Percentiles rank a stretch among this genome's conserved stretches.
Conservation (phyloP, 768 basidiomycete genomes). For the Hericium coralloides region DNA sequence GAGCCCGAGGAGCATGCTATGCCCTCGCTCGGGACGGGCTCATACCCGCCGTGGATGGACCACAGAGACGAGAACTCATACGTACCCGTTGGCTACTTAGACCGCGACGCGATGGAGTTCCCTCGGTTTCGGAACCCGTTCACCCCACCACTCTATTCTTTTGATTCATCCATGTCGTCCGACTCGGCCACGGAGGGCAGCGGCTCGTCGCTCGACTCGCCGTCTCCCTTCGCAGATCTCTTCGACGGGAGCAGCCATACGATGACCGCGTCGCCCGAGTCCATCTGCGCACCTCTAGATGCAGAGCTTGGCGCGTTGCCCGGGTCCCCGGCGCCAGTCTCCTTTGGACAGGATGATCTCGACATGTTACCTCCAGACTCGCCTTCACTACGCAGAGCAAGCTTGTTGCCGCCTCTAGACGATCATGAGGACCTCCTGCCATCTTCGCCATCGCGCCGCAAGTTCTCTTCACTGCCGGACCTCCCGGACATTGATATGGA, state of each 20-base stretch:
- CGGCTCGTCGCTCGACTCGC: not conserved
- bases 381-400: too few species aligned
- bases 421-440: constrained; percentile 2
- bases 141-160: too few species aligned
- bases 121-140: too few species aligned
- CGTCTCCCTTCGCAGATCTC: not conserved
- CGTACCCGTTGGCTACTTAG: too few species aligned
- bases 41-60: too few species aligned
- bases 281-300: not conserved
- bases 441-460: constrained; percentile 11
- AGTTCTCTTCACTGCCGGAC: constrained; percentile 4
- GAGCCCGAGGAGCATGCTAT: too few species aligned
- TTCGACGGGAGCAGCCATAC: too few species aligned
- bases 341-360: not conserved
- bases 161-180: not conserved
- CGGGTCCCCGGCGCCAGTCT: not conserved
- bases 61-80: too few species aligned
- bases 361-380: not conserved
- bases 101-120: too few species aligned
- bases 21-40: too few species aligned
- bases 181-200: not conserved
- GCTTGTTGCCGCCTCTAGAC: too few species aligned
- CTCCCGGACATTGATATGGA: constrained; percentile 9
- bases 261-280: too few species aligned
- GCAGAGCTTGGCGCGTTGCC: not conserved